Conservation (phyloP, 305 asterid species). For the Fraxinus sp. region DNA sequence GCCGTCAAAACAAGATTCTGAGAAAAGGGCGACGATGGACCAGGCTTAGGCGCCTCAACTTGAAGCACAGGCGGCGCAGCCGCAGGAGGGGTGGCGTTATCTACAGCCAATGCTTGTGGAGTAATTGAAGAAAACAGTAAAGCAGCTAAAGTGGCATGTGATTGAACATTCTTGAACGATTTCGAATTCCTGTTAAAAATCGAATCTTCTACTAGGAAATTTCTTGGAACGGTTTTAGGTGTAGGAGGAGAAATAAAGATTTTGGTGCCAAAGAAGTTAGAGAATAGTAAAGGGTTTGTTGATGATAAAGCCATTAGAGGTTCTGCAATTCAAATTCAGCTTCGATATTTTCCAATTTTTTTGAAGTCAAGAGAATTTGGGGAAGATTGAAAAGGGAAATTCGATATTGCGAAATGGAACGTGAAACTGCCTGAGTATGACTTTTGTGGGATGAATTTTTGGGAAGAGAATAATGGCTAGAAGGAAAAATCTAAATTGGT, state of each 20-base stretch:
- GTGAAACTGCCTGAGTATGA: background rate
- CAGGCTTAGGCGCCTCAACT: slow-evolving; percentile 51
- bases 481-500: slow-evolving; percentile 7
- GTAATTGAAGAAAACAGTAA: slow-evolving; percentile 59
- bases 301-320: slow-evolving; percentile 49
- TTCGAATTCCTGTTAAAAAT: slow-evolving; percentile 37
- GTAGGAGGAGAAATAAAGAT: slow-evolving; percentile 61
- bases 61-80: slow-evolving; percentile 54
- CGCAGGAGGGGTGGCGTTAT: slow-evolving; percentile 40
- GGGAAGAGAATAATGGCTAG: background rate
- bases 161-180: slow-evolving; percentile 32
- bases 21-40: slow-evolving; percentile 52
- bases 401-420: background rate
- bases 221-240: slow-evolving; percentile 62
- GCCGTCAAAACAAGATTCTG: slow-evolving; percentile 57
- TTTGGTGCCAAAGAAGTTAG: slow-evolving; percentile 58
- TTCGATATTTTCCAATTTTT: background rate
- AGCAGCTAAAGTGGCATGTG: slow-evolving; percentile 74
- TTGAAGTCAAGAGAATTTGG: slow-evolving; percentile 14
- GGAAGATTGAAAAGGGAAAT: background rate
- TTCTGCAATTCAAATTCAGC: background rate
- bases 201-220: slow-evolving; percentile 44
- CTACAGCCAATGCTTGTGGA: slow-evolving; percentile 73
- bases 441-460: background rate
- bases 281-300: slow-evolving; percentile 54